A percentile compares a stretch with the other conserved stretches of the same genome.
Conservation (phyloP, 2,329 filamentous ascomycete species). For the Plectosphaerella plurivora region DNA sequence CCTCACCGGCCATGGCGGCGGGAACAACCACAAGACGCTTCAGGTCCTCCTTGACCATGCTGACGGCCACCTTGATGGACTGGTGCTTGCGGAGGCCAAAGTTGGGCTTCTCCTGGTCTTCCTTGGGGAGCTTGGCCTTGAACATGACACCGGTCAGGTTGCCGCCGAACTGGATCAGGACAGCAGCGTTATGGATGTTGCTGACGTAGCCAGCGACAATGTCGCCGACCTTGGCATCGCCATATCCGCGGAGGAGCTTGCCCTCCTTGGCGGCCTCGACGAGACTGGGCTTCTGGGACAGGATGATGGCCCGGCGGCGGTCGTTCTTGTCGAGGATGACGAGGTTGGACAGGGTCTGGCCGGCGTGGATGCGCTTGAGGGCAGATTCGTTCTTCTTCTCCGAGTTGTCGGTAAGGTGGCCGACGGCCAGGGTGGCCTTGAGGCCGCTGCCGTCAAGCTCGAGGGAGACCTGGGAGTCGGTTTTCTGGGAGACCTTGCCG, state of each 20-base stretch:
- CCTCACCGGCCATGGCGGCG: slow-evolving; percentile 25
- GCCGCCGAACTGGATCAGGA: slow-evolving; percentile 86
- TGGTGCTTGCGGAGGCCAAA: slow-evolving; percentile 79
- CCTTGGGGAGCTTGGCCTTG: slow-evolving; percentile 70
- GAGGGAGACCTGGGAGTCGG: slow-evolving; percentile 69
- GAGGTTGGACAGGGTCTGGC: slow-evolving; percentile 77
- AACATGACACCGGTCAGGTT: slow-evolving; percentile 74
- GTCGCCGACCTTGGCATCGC: slow-evolving; percentile 65
- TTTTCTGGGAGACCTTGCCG: slow-evolving; percentile 78
- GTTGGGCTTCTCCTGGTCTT: slow-evolving; percentile 60
- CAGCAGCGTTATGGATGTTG: slow-evolving; percentile 74
- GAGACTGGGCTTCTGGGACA: slow-evolving; percentile 81
- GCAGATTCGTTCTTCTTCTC: slow-evolving; percentile 71
- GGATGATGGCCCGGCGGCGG: slow-evolving; percentile 66
- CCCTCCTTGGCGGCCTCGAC: slow-evolving; percentile 69
- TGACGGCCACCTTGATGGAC: slow-evolving; percentile 67
- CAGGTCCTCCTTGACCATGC: slow-evolving; percentile 66
- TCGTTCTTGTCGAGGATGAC: slow-evolving; percentile 83
- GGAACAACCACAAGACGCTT: slow-evolving; percentile 60
- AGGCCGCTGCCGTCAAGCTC: slow-evolving; percentile 71
- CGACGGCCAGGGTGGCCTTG: slow-evolving; percentile 70
- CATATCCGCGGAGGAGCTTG: slow-evolving; percentile 67
- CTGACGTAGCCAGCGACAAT: slow-evolving; percentile 75
- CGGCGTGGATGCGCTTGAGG: slow-evolving; percentile 77
- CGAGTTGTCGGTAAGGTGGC: slow-evolving; percentile 83